These are phyloP conservation scores for Colletotrichum nymphaeae DNA, from an alignment of 2,329 filamentous ascomycete species.

Conservation along the genomic window DNA sequence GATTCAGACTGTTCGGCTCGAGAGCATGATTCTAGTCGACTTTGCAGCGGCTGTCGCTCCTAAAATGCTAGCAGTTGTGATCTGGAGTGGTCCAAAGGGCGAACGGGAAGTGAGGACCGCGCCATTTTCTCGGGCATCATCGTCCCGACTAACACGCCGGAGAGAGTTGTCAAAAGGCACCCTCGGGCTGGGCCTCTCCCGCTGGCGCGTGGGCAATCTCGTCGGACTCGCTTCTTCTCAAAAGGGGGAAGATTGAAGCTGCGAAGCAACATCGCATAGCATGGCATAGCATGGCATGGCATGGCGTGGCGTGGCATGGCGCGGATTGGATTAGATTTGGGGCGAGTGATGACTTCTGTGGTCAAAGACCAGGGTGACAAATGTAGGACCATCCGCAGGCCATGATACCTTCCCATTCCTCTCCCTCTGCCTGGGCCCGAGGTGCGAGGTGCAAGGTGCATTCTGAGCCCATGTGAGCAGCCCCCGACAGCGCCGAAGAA, in stretches of 20 bases:
- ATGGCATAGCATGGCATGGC: background rate
- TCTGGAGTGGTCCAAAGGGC: conserved; percentile 24
- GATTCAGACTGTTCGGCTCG: background rate
- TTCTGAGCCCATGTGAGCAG: background rate
- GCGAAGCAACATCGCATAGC: conserved; percentile 9
- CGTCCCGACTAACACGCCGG: background rate
- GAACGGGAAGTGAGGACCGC: conserved; percentile 2
- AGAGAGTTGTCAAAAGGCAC: background rate
- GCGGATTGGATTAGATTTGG: background rate
- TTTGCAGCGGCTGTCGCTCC: background rate
- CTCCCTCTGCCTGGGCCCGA: background rate
- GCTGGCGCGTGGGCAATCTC: background rate
- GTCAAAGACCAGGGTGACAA: background rate
- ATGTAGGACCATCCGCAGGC: background rate
- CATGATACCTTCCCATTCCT: conserved; percentile 3
- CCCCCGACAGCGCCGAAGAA: background rate
- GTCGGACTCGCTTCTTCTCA: background rate
- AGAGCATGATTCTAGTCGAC: background rate
- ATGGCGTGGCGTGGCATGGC: background rate
- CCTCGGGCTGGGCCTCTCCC: background rate
- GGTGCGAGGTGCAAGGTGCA: background rate
- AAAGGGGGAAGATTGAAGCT: conserved; percentile 1
- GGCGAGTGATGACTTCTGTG: background rate
- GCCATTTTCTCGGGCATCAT: conserved; percentile 20
- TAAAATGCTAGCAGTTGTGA: background rate